Evolutionary conservation across 805 yeast genomes (phyloP).

Genomic region (Geotrichum ghanense): DNA sequence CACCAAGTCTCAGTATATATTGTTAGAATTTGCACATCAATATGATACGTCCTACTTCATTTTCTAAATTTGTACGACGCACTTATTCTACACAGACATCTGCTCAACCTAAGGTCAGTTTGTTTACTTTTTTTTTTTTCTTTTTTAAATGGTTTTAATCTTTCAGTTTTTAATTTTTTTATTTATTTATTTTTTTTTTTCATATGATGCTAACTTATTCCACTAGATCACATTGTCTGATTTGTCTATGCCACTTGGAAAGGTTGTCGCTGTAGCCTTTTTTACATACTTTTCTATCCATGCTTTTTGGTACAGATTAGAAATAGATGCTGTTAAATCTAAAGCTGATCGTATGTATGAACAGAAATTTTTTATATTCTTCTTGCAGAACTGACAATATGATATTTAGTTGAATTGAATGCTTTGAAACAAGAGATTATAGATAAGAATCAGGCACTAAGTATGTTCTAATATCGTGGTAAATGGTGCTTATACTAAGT

Average conservation of each 20-base stretch:
- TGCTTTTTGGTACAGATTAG: background rate
- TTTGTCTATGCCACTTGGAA: background rate
- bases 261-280: background rate
- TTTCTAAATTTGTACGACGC: background rate
- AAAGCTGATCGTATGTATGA: constrained; percentile 3
- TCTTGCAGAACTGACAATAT: constrained; percentile 2
- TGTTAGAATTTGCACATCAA: too few relatives aligned
- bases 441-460: background rate
- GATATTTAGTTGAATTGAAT: background rate
- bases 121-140: too few relatives aligned
- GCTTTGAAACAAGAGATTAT: background rate
- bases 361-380: constrained; percentile 4
- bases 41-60: too few relatives aligned
- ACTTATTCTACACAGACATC: background rate
- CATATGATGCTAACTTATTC: background rate
- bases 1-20: too few relatives aligned
- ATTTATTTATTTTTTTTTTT: too few relatives aligned
- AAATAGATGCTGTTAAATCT: background rate
- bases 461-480: background rate
- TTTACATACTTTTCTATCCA: background rate
- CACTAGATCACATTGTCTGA: background rate
- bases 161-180: too few relatives aligned
- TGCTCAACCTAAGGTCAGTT: background rate
- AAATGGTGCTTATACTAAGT: too few relatives aligned
- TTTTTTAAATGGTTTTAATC: too few relatives aligned